Evolutionary conservation across 148 eudicot species (phyloP), one percentile per base, ranked within the genome.

Genomic region (Oxyria digyna): DNA sequence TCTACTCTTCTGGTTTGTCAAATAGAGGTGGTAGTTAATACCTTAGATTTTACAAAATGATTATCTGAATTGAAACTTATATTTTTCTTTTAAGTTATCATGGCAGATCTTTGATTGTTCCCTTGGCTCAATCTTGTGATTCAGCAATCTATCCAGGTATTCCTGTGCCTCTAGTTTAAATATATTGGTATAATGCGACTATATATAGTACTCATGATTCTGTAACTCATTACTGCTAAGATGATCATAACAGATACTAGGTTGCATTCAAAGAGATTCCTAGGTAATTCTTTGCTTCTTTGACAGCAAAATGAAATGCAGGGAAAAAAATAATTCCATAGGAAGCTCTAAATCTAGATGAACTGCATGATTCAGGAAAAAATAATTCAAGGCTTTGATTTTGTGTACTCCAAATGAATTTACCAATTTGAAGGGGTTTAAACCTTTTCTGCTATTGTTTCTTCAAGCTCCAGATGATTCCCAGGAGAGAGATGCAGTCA

Each of bases 401-500:
- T 59, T 59, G 10, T 27, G 65, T 12, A 38, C 37, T 27, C 64
- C 64, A 26, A 57, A 29, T 55, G 63, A 55, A 3, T 55, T 5
- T 27, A 55, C 63, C 33, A 21, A 27, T 55, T 26, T 24, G 63
- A 26, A n/a, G 23, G 54, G 23, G 4, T 35, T 35, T 35, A 35
- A 35, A n/a, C 6, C 55, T 10, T 50, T 50, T 50, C 57, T 50
- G 57, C 9, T 18, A 40, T 66, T 18, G 17, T 46, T 66, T 23
- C 27, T 66, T 66, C 26, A 66, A 35, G 69, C 46, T 18, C 69
- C 69, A 66, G 69, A 66, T 9, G 74, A 54, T 75, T 87, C 89
- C 89, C 89, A 84, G 46, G 83, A 62, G 68, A 73, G 72, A 15
- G 88, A 80, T 26, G 75, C 66, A 66, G 52, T 84, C 78, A 81